Base-by-base conservation (phyloP, 306 rosid species). In the Medicago arabica region DNA sequence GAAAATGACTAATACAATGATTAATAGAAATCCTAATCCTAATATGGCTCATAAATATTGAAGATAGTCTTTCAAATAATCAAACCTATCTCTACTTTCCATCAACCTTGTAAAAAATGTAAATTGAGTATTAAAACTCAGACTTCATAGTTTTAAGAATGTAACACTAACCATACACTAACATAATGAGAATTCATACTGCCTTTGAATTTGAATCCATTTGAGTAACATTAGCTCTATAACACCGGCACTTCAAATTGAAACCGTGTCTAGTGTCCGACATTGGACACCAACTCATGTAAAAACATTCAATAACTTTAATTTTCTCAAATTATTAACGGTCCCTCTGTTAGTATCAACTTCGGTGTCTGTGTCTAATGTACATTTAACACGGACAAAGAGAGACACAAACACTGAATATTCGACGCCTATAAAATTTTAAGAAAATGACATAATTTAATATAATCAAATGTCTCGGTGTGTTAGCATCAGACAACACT, bases 41-140 rank as follows among this genome's bases (percentile, higher is more conserved):
- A 65, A 6, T 12, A 38, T 31, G 44, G n/a, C 61, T 44, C 17
- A 47, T n/a, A 9, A 16, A 67, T 3, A 36, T 31, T 11, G 18
- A 23, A 66, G 12, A 66, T 7, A 43, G 8, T 16, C 50, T 54
- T 43, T 59, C 38, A 41, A 31, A 31, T 57, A 67, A 54, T 28
- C 68, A 9, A 57, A 43, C 21, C 19, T 16, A 55, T 73, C 79
- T 46, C 15, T n/a, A 14, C 3, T 34, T 65, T 14, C 74, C 14
- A 55, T 1, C 18, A 34, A 57, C 4, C 21, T 3, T 12, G 17
- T 46, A 54, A 49, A 50, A 44, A 44, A 43, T 15, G 21, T 1
- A 53, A 31, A 21, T 51, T 17, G 67, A 10, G 19, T 8, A 31
- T 77, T 13, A 51, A 71, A 59, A 12, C 4, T 55, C 17, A 17